These are phyloP conservation scores for Sarocladium brachiariae DNA, from an alignment of 2,329 filamentous ascomycete species.

Conservation along the genomic window DNA sequence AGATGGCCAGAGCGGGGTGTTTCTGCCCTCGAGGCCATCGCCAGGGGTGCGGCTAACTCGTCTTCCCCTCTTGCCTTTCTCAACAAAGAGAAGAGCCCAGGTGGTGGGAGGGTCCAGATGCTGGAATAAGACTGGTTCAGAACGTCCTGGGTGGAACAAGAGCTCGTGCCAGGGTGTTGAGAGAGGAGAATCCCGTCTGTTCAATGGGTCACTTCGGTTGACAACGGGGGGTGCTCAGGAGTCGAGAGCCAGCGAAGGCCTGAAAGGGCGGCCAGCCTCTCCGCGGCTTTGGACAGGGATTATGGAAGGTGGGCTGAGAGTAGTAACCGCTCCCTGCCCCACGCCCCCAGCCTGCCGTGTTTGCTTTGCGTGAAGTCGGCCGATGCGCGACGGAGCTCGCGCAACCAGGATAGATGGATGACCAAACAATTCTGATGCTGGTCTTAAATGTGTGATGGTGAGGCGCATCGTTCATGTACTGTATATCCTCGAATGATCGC, in stretches of 20 bases:
- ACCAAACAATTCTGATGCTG: too few relatives aligned
- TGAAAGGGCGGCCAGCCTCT: conserved; percentile 4
- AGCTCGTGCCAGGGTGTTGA: conserved; percentile 1
- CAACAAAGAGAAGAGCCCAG: conserved; percentile 2
- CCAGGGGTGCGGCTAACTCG: conserved; percentile 3
- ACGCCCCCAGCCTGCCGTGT: background rate
- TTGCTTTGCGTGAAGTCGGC: background rate
- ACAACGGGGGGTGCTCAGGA: background rate
- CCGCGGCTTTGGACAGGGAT: background rate
- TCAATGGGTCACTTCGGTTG: background rate
- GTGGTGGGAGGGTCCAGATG: background rate
- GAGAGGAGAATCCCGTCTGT: conserved; percentile 5
- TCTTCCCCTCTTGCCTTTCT: background rate
- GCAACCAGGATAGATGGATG: background rate
- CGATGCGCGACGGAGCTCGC: conserved; percentile 3
- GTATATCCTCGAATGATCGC: too few relatives aligned
- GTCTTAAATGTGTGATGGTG: too few relatives aligned
- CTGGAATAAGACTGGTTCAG: conserved; percentile 1
- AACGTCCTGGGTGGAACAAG: background rate
- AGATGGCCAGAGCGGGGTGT: conserved; percentile 3
- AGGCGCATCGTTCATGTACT: too few relatives aligned
- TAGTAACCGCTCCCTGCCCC: conserved; percentile 2
- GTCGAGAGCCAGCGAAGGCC: conserved; percentile 6
- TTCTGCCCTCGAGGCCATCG: background rate
- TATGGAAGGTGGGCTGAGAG: background rate